phyloP scores from a whole-genome alignment of 2,329 filamentous ascomycete species.

The Nemania sp. region DNA sequence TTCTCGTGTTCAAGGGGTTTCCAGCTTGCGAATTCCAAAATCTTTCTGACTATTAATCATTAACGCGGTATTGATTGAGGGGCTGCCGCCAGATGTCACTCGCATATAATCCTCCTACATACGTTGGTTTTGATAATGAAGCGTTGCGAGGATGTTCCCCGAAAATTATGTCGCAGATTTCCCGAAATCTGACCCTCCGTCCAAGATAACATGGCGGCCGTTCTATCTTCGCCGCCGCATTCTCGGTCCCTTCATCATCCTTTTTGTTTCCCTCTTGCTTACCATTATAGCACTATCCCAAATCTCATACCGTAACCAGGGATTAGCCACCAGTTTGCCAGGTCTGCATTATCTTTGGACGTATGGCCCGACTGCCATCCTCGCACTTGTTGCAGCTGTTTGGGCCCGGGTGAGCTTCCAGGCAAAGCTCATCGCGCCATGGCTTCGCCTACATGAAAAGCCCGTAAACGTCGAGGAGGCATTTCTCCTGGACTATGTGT shows the following conservation, averaged over 20 bases:
- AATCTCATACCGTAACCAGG: conserved; percentile 4
- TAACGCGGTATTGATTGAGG: too few relatives aligned
- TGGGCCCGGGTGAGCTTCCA: conserved; percentile 15
- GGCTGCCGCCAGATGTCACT: too few relatives aligned
- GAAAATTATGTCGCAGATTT: neutral
- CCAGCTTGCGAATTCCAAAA: too few relatives aligned
- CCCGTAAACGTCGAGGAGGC: neutral
- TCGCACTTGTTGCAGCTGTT: neutral
- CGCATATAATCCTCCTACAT: too few relatives aligned
- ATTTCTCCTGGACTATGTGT: conserved; percentile 18
- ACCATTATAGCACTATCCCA: conserved; percentile 4
- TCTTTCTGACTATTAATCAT: too few relatives aligned
- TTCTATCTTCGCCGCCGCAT: conserved; percentile 7
- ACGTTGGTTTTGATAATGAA: too few relatives aligned
- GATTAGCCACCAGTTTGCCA: neutral
- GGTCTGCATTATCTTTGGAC: conserved; percentile 27
- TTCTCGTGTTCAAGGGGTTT: too few relatives aligned
- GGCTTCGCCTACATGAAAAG: conserved; percentile 1
- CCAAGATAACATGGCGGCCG: conserved; percentile 7
- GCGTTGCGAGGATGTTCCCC: too few relatives aligned
- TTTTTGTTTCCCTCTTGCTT: conserved; percentile 14
- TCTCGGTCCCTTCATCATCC: neutral
- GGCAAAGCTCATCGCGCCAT: conserved; percentile 21
- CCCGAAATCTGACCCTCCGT: neutral
- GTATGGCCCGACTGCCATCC: conserved; percentile 23